These are phyloP conservation scores for Crithidia brevicula DNA, from an alignment of 208 protist species.

Conservation along the genomic window DNA sequence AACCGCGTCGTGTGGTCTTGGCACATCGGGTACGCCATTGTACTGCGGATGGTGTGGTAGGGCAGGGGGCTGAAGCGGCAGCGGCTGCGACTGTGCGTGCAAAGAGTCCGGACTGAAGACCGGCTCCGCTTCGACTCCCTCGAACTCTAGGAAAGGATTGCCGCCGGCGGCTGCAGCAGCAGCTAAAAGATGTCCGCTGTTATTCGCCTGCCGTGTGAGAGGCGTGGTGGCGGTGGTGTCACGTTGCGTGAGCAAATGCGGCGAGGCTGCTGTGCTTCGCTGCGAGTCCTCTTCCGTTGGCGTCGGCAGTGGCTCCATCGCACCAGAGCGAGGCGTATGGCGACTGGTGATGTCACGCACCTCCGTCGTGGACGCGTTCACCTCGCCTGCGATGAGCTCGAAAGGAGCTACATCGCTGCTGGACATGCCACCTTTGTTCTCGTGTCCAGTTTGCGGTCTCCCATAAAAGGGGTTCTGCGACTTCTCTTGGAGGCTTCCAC, in stretches of 20 bases:
- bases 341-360: neutral
- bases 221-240: neutral
- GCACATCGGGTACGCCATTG: neutral
- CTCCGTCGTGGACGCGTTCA: neutral
- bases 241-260: neutral
- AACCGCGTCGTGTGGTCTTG: neutral
- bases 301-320: conserved; percentile 22
- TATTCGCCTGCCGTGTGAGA: neutral
- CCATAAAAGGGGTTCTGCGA: too few relatives aligned
- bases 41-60: conserved; percentile 15
- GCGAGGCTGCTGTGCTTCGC: neutral
- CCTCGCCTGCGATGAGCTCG: conserved; percentile 6
- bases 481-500: too few relatives aligned
- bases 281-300: neutral
- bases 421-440: too few relatives aligned
- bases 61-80: conserved; percentile 4
- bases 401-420: neutral
- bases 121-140: neutral
- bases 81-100: neutral
- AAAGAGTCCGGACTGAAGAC: neutral
- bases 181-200: neutral
- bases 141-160: conserved; percentile 16
- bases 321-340: conserved; percentile 10
- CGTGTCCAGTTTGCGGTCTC: too few relatives aligned
- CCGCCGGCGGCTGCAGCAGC: neutral